These are phyloP conservation scores for Lentithecium fluviatile DNA, from an alignment of 495 filamentous ascomycete genomes.

Conservation along the genomic window DNA sequence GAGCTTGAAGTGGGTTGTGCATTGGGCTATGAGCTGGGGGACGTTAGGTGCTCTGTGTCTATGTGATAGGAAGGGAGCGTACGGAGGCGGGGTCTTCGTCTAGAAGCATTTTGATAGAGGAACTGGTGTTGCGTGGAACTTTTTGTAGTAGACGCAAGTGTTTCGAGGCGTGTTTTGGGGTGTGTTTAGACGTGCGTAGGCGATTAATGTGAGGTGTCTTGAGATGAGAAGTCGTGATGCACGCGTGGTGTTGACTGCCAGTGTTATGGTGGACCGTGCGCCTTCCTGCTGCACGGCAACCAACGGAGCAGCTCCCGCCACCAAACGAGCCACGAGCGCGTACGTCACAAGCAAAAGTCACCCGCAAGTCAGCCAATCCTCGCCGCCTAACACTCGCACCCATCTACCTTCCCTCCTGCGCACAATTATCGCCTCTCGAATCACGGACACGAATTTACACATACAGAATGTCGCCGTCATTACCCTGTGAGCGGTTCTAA, in stretches of 20 bases:
- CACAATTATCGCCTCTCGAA: not conserved
- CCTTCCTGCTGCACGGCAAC: conserved; percentile 15
- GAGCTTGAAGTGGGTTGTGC: conserved; percentile 92
- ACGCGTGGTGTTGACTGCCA: conserved; percentile 15
- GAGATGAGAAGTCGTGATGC: conserved; percentile 8
- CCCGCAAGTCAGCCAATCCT: not conserved
- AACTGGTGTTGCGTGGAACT: not conserved
- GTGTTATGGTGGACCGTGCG: conserved; percentile 27
- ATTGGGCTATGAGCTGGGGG: conserved; percentile 79
- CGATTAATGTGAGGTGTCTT: too few relatives aligned
- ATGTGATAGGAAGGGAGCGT: conserved; percentile 35
- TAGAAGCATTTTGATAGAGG: conserved; percentile 73
- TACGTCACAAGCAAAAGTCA: conserved; percentile 22
- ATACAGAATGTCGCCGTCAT: conserved; percentile 31
- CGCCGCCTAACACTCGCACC: not conserved
- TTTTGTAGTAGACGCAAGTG: not conserved
- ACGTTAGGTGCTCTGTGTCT: conserved; percentile 17
- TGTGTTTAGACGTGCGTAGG: too few relatives aligned
- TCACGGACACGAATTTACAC: not conserved
- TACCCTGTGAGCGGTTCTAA: conserved; percentile 35
- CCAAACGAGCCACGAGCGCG: conserved; percentile 8
- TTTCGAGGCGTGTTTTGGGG: not conserved
- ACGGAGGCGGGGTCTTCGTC: conserved; percentile 91
- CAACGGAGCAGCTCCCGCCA: conserved; percentile 4
- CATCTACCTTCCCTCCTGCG: not conserved